Evolutionary conservation across 2,329 filamentous ascomycete species (phyloP).

Genomic region (Xylaria sp.): DNA sequence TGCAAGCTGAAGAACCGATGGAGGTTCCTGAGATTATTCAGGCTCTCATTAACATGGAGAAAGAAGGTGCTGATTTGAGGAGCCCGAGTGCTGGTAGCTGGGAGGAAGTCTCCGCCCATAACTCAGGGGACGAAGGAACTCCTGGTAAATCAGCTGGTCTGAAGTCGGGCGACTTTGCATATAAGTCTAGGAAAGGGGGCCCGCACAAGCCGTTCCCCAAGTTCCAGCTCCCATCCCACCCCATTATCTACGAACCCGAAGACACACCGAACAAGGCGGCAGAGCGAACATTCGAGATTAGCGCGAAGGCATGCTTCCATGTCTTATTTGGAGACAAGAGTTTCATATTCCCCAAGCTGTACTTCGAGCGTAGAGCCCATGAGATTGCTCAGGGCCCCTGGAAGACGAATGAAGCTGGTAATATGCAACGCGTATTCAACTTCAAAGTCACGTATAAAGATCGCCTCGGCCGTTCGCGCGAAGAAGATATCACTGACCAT

Average conservation of each 20-base stretch:
- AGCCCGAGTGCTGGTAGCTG: constrained; percentile 82
- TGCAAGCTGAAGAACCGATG: constrained; percentile 65
- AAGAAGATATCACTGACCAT: constrained; percentile 66
- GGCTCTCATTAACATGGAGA: constrained; percentile 69
- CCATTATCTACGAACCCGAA: constrained; percentile 77
- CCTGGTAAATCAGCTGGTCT: constrained; percentile 37
- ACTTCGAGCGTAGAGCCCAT: constrained; percentile 73
- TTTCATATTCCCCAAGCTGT: constrained; percentile 85
- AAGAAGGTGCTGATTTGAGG: constrained; percentile 49
- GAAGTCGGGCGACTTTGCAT: constrained; percentile 32
- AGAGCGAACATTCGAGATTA: constrained; percentile 82
- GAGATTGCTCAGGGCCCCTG: constrained; percentile 84
- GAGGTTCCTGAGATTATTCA: constrained; percentile 65
- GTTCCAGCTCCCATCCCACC: constrained; percentile 74
- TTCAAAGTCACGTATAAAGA: constrained; percentile 69
- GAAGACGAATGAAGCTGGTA: constrained; percentile 63
- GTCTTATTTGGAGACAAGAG: constrained; percentile 96
- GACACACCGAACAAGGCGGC: constrained; percentile 71
- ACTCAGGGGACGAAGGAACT: constrained; percentile 55
- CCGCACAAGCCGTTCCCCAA: constrained; percentile 51
- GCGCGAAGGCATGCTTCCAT: constrained; percentile 90
- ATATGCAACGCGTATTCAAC: constrained; percentile 71
- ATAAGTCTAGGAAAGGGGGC: constrained; percentile 34
- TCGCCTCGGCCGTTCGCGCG: constrained; percentile 57
- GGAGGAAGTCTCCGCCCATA: constrained; percentile 69